A percentile compares a stretch with the other conserved stretches of the same genome.
phyloP scores from a whole-genome alignment of 345 rosid species.

The Noccaea bulbosa region DNA sequence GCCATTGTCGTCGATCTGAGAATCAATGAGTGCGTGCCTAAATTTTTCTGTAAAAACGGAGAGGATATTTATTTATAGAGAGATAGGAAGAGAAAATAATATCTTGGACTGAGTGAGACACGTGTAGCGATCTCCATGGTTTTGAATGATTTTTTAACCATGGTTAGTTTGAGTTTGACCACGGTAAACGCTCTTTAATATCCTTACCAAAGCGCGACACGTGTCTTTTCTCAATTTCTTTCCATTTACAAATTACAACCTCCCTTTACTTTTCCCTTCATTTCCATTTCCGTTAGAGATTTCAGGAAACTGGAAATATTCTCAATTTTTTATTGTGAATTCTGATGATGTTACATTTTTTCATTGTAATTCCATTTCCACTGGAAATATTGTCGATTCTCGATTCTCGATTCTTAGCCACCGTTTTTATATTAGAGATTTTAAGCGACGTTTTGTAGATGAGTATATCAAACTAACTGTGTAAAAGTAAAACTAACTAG shows the following conservation, averaged over 20 bases:
- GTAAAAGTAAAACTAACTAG: too few species aligned
- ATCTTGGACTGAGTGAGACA: neutral
- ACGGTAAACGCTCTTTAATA: slow-evolving; percentile 7
- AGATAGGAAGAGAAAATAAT: neutral
- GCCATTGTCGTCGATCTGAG: slow-evolving; percentile 34
- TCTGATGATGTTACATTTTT: too few species aligned
- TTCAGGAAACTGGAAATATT: too few species aligned
- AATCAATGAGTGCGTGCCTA: neutral
- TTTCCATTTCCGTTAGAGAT: too few species aligned
- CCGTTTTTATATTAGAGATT: too few species aligned
- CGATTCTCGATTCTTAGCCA: too few species aligned
- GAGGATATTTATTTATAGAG: slow-evolving; percentile 48
- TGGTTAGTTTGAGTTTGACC: slow-evolving; percentile 42
- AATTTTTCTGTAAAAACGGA: neutral
- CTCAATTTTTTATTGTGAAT: too few species aligned
- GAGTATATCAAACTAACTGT: too few species aligned
- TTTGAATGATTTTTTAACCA: slow-evolving; percentile 37
- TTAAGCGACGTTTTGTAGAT: too few species aligned
- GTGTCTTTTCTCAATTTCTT: neutral
- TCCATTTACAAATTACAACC: neutral
- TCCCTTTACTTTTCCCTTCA: too few species aligned
- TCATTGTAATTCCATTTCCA: neutral
- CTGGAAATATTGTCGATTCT: too few species aligned
- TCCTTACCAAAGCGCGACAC: neutral
- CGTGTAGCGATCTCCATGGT: slow-evolving; percentile 46